Evolutionary conservation across 108 stramenopile species (phyloP), one percentile per base, ranked within the genome.

Genomic region (Conticribra guillardii): DNA sequence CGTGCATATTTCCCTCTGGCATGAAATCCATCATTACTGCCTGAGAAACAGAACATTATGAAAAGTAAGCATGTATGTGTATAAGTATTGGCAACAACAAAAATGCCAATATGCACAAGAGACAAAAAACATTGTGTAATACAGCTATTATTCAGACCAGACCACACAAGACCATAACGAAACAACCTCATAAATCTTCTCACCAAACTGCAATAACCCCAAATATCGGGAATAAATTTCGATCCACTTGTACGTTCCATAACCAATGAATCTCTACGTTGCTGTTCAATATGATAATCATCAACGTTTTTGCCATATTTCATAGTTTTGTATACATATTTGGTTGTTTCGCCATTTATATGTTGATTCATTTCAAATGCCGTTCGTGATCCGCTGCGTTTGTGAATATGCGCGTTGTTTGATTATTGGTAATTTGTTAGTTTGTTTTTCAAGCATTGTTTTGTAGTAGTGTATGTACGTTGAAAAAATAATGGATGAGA

Each of bases 1-100:
- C 76, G 18, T 72, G 64, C 75, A 73, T 81, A 45, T 73, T 77
- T 11, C 76, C 75, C 46, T 81, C 80, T 0, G 75, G 80, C 75
- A 77, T 77, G 50, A 50, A 78, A 59, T 81, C 80, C 75, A 78
- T 81, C 55, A 81, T 54, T 22, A 81, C 70, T 11, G 69, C 37
- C 37, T 41, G 11, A 41, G 11, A n/a, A n/a, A n/a, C n/a, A n/a
- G n/a, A n/a, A n/a, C n/a, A n/a, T n/a, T n/a, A n/a, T n/a, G n/a
- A n/a, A n/a, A n/a, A n/a, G n/a, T n/a, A 11, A 11, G 37, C 11
- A 9, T 41, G 37, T 9, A 9, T 41, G 37, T 41, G 37, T 9
- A 9, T 11, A 41, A 9, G 37, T 11, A 41, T 9, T 5, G 37
- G 5, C 11, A 5, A 41, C 11, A 41, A 9, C 11, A 41, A 41